Evolutionary conservation across 352 stramenopile genomes (phyloP).

Genomic region (Phytophthora palmivora): DNA sequence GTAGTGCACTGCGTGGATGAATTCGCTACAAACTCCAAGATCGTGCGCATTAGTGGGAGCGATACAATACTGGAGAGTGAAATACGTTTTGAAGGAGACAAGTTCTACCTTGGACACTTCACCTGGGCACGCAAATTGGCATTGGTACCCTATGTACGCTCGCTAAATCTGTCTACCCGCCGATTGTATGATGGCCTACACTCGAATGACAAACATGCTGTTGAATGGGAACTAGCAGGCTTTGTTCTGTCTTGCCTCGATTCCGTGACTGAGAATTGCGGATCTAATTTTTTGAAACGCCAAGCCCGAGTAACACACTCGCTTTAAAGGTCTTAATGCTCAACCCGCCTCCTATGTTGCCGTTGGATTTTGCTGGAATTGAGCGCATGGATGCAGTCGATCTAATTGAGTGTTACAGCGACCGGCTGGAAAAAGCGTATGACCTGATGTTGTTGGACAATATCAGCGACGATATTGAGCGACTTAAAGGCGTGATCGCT

Average conservation of each 20-base stretch:
- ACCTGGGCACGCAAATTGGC: constrained; percentile 5
- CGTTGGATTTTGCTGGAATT: constrained; percentile 10
- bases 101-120: constrained; percentile 2
- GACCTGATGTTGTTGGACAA: constrained; percentile 7
- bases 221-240: constrained; percentile 6
- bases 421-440: constrained; percentile 10
- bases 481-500: not conserved
- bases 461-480: constrained; percentile 12
- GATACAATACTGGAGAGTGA: not conserved
- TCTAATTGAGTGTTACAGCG: constrained; percentile 7
- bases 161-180: constrained; percentile 6
- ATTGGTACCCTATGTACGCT: constrained; percentile 12
- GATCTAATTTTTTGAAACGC: not conserved
- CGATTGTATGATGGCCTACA: constrained; percentile 9
- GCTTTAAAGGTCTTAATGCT: constrained; percentile 3
- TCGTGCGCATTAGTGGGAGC: not conserved
- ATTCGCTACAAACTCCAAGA: constrained; percentile 7
- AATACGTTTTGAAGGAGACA: constrained; percentile 5
- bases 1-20: constrained; percentile 1
- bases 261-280: constrained; percentile 1
- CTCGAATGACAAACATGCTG: constrained; percentile 1
- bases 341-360: constrained; percentile 4
- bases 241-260: constrained; percentile 6
- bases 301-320: not conserved
- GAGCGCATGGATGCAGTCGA: constrained; percentile 8